Conservation (phyloP, 2,329 filamentous ascomycete genomes). For the Aspergillus tanneri region DNA sequence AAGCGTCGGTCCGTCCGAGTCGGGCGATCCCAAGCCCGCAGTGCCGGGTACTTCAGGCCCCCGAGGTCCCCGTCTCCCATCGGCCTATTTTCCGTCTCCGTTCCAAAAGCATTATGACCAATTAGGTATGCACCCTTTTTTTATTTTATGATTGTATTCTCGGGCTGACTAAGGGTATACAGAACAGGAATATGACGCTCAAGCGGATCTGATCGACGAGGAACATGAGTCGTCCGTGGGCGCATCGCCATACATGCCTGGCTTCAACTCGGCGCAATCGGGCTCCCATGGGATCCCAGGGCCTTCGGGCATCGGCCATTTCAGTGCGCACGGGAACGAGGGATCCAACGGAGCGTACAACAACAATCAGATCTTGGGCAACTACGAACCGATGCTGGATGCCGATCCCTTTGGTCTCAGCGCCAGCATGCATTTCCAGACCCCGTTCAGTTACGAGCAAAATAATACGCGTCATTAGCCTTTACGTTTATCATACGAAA, state of each 20-base stretch:
- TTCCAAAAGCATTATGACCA: slow-evolving; percentile 95
- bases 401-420: slow-evolving; percentile 91
- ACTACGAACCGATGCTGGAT: slow-evolving; percentile 84
- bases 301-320: slow-evolving; percentile 45
- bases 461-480: slow-evolving; percentile 36
- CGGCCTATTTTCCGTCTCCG: slow-evolving; percentile 74
- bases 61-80: slow-evolving; percentile 39
- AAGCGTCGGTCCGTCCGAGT: slow-evolving; percentile 39
- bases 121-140: slow-evolving; percentile 93
- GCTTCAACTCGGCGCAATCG: slow-evolving; percentile 43
- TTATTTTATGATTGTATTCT: too few relatives aligned
- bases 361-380: slow-evolving; percentile 58
- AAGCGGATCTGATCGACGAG: slow-evolving; percentile 85
- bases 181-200: slow-evolving; percentile 97
- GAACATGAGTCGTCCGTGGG: slow-evolving; percentile 68
- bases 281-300: slow-evolving; percentile 45
- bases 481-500: background rate
- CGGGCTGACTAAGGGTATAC: slow-evolving; percentile 35
- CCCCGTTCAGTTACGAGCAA: slow-evolving; percentile 62
- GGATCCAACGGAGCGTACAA: slow-evolving; percentile 42
- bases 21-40: slow-evolving; percentile 35
- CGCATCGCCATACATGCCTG: slow-evolving; percentile 64
- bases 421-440: slow-evolving; percentile 92
- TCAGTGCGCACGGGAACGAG: slow-evolving; percentile 40
- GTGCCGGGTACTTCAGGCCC: slow-evolving; percentile 28